phyloP scores from a whole-genome alignment of 257 asterid genomes.

The Nicotiana noctiflora region DNA sequence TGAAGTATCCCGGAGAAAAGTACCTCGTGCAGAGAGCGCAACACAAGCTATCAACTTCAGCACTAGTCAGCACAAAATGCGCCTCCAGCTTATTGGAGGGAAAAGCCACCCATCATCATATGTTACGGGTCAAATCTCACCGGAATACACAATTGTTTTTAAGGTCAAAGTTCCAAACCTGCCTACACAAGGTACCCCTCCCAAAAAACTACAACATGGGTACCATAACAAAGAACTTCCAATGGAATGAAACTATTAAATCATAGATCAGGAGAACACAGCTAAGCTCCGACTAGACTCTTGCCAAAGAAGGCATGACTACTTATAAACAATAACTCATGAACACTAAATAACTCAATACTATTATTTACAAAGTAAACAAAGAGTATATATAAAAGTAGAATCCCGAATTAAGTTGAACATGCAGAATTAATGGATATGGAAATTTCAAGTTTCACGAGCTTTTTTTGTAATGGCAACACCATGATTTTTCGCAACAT shows the following conservation, averaged over 20 bases:
- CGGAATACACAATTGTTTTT: not conserved
- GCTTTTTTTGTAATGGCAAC: not conserved
- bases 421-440: not conserved
- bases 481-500: not conserved
- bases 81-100: not conserved
- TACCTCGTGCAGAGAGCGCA: no score
- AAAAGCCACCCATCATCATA: not conserved
- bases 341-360: no score
- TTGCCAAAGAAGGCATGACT: no score
- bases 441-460: no score
- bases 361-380: not conserved
- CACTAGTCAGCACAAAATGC: not conserved
- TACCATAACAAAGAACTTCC: not conserved
- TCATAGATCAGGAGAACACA: not conserved
- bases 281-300: no score
- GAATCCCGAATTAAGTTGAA: no score
- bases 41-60: no score
- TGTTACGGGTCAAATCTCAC: not conserved
- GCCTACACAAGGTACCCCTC: not conserved
- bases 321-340: not conserved
- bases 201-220: not conserved
- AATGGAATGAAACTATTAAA: not conserved
- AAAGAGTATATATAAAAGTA: not conserved
- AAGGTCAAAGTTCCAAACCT: not conserved
- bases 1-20: no score